Conservation (phyloP, 106 monocot species). For the Allium fistulosum region DNA sequence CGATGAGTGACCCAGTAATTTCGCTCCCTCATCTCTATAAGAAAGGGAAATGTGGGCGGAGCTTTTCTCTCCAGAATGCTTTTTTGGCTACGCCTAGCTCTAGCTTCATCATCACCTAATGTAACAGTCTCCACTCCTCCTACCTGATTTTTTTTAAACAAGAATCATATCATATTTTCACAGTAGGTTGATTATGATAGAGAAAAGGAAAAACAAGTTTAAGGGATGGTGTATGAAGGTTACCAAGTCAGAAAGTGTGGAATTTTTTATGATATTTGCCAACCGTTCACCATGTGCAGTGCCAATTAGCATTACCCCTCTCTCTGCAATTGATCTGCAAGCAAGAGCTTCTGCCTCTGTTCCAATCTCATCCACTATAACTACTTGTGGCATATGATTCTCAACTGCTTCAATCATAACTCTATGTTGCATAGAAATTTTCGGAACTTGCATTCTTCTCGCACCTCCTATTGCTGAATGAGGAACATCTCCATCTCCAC, state of each 20-base stretch:
- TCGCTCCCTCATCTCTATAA: slow-evolving; percentile 97
- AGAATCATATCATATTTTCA: background rate
- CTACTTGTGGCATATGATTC: slow-evolving; percentile 98
- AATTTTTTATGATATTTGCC: slow-evolving; percentile 86
- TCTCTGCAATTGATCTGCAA: slow-evolving; percentile 91
- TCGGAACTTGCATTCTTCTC: slow-evolving; percentile 89
- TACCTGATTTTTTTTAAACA: slow-evolving; percentile 33
- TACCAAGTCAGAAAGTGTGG: slow-evolving; percentile 91
- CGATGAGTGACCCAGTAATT: slow-evolving; percentile 93
- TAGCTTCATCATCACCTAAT: slow-evolving; percentile 89
- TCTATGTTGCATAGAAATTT: slow-evolving; percentile 78
- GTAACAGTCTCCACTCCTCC: slow-evolving; percentile 93
- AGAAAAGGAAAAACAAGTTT: too few species aligned
- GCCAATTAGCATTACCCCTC: slow-evolving; percentile 89
- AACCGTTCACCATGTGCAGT: slow-evolving; percentile 86
- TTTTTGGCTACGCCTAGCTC: slow-evolving; percentile 86
- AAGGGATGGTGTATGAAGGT: background rate
- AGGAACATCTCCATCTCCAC: slow-evolving; percentile 95
- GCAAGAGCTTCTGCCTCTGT: slow-evolving; percentile 82
- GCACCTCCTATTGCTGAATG: slow-evolving; percentile 88
- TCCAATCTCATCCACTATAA: slow-evolving; percentile 97
- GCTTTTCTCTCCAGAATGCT: slow-evolving; percentile 94
- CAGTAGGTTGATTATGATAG: too few species aligned
- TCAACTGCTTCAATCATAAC: slow-evolving; percentile 99
- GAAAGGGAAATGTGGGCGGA: slow-evolving; percentile 92